These are phyloP conservation scores for Orbilia brochopaga DNA, from an alignment of 2,329 filamentous ascomycete genomes.

Conservation along the genomic window DNA sequence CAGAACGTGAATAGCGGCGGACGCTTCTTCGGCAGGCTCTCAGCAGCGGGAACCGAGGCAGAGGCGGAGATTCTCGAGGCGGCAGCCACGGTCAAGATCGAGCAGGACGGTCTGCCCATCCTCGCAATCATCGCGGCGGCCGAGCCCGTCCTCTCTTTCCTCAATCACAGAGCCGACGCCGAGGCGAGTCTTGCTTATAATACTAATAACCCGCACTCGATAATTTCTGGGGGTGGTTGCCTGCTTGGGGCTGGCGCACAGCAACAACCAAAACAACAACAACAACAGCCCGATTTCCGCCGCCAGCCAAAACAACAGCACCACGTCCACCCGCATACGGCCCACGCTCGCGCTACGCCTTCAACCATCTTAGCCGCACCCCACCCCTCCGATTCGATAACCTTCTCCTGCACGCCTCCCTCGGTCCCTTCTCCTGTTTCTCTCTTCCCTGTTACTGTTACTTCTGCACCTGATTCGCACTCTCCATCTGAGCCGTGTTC, in stretches of 20 bases:
- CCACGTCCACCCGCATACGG: constrained; percentile 21
- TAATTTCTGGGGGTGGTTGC: neutral
- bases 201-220: no score
- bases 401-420: neutral
- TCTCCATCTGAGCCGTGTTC: neutral
- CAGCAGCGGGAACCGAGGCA: no score
- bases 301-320: neutral
- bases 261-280: constrained; percentile 20
- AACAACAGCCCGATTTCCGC: constrained; percentile 9
- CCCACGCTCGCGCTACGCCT: constrained; percentile 19
- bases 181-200: no score
- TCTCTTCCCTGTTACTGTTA: neutral
- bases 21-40: constrained; percentile 34
- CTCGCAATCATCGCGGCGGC: neutral
- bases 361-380: constrained; percentile 16
- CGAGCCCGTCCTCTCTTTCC: neutral
- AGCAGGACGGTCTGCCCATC: no score
- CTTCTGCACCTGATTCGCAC: neutral
- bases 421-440: constrained; percentile 8
- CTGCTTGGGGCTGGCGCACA: constrained; percentile 16
- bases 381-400: constrained; percentile 30
- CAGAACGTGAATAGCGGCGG: constrained; percentile 37
- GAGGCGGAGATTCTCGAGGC: no score
- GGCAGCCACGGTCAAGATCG: no score
- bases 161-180: neutral